Base-by-base conservation (phyloP, 768 basidiomycete genomes). In the Leucosporidium creatinivorum region DNA sequence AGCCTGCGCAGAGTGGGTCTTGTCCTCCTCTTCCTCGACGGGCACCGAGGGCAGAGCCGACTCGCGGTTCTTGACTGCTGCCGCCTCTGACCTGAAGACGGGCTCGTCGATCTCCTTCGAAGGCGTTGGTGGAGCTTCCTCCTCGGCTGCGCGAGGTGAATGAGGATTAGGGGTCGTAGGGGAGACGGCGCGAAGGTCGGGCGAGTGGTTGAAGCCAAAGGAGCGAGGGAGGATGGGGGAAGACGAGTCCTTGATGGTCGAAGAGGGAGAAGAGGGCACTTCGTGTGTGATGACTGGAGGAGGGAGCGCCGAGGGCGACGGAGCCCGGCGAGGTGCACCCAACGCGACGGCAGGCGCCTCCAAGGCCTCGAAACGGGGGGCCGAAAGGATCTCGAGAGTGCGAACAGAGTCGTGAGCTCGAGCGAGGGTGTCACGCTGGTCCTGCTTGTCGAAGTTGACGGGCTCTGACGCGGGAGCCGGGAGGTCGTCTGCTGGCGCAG, bases 361-460 rank as follows among this genome's bases (percentile, higher is more conserved):
- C 39, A 15, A 10, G 2, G 39, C 15, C 39, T 44, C 39, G 39
- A 44, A 44, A 15, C 39, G 39, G 13, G 39, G 39, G 8, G 15
- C 39, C 39, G 57, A 56, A 57, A 65, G 56, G 18, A 48, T 50
- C n/a, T 50, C 30, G 57, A 65, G 63, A 31, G 49, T 49, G 1
- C 33, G 56, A 15, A 57, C 44, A 1, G 49, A 26, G 30, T 51
- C 63, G 54, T 33, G n/a, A 3, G 57, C 4, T 1, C 56, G 17
- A 2, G 39, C 18, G 25, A 23, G 15, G 23, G 13, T 23, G 23
- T 51, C 30, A 18, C n/a, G 52, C 52, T 54, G 8, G 3, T 51
- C 21, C 52, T 54, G 15, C 3, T 51, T 26, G 19, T 8, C 19
- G 9, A 18, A 21, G 28, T 31, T 17, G 30, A 31, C 25, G 18